Evolutionary conservation across 1,284 basidiomycete genomes (phyloP).

Genomic region (Pterulicium gracile): DNA sequence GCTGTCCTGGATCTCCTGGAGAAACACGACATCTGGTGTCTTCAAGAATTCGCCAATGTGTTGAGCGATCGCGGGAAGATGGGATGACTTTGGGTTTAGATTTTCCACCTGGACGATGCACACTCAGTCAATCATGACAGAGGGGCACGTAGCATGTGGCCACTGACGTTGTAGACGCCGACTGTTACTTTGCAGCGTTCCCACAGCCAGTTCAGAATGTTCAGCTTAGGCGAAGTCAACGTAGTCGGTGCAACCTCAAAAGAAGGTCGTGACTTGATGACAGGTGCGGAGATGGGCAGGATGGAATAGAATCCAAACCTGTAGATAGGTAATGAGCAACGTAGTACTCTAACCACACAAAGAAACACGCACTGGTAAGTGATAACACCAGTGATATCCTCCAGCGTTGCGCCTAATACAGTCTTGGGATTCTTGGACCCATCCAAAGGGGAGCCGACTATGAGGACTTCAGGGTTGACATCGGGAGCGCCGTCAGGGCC

Average conservation of each 20-base stretch:
- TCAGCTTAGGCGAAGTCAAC: constrained; percentile 21
- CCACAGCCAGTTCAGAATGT: too few relatives aligned
- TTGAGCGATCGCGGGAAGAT: constrained; percentile 37
- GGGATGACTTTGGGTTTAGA: constrained; percentile 37
- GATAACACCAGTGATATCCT: constrained; percentile 47
- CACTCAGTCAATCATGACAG: too few relatives aligned
- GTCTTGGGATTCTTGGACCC: constrained; percentile 39
- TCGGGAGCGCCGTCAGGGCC: constrained; percentile 37
- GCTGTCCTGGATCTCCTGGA: constrained; percentile 63
- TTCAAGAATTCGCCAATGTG: constrained; percentile 45
- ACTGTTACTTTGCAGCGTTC: too few relatives aligned
- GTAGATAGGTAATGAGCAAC: background rate
- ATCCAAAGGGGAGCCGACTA: constrained; percentile 46
- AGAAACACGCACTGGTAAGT: constrained; percentile 33
- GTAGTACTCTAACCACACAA: background rate
- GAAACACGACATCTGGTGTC: constrained; percentile 48
- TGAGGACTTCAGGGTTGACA: constrained; percentile 46
- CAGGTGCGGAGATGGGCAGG: constrained; percentile 43
- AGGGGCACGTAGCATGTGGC: too few relatives aligned
- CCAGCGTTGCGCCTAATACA: constrained; percentile 34
- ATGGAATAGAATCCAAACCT: constrained; percentile 47
- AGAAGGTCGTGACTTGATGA: constrained; percentile 28
- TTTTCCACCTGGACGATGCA: too few relatives aligned
- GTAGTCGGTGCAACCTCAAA: constrained; percentile 26
- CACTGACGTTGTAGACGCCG: constrained; percentile 59